A percentile compares a stretch with the other conserved stretches of the same genome.
phyloP scores from a whole-genome alignment of 768 basidiomycete genomes.

The Lentinula detonsa region DNA sequence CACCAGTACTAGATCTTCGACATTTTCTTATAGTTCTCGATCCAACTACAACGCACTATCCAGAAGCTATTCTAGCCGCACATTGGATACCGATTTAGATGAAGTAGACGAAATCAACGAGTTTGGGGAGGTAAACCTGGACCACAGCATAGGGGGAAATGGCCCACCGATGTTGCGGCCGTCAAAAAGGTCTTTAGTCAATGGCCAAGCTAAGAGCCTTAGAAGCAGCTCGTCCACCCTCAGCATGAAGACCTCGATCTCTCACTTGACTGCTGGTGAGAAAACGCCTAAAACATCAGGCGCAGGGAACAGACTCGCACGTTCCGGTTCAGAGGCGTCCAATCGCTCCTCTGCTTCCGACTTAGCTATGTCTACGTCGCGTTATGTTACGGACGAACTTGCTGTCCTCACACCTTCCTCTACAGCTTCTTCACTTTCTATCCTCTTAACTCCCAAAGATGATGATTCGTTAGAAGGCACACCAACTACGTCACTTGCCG shows the following conservation, averaged over 20 bases:
- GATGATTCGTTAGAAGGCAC: constrained; percentile 2
- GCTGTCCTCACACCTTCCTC: constrained; percentile 14
- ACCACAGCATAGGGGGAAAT: not conserved
- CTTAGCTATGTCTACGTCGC: constrained; percentile 16
- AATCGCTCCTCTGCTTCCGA: constrained; percentile 2
- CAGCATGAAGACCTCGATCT: not conserved
- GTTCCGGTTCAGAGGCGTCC: constrained; percentile 2
- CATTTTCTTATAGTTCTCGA: not conserved
- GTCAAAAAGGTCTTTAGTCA: not conserved
- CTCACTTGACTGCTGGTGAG: not conserved
- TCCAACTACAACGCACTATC: not conserved
- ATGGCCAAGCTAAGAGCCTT: not conserved
- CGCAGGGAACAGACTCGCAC: not conserved
- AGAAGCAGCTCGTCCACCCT: not conserved
- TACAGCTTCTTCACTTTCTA: constrained; percentile 28
- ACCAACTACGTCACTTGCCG: constrained; percentile 4
- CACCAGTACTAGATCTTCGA: not conserved
- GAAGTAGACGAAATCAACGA: constrained; percentile 1
- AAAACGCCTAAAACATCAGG: not conserved
- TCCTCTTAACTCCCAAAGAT: constrained; percentile 28
- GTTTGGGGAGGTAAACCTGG: not conserved
- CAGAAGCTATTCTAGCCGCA: not conserved
- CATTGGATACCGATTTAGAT: not conserved
- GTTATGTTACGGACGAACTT: constrained; percentile 8
- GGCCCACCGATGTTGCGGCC: not conserved